Evolutionary conservation across 805 yeast genomes (phyloP).

Genomic region (Sugiyamaella marilandica): DNA sequence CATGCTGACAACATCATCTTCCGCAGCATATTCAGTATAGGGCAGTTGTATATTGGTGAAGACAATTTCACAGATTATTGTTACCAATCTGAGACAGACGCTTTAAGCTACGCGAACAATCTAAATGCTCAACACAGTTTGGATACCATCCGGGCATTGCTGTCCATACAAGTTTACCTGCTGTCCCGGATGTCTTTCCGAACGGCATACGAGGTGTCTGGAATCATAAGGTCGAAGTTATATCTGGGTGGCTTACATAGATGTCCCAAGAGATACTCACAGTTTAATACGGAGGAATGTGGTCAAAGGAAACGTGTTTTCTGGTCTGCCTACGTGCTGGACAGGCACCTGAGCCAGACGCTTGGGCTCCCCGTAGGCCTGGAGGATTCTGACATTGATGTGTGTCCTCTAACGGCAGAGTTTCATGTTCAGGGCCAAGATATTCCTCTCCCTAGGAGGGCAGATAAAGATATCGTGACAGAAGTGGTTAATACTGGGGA

Average conservation of each 20-base stretch:
- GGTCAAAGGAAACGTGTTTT: slow-evolving; percentile 2
- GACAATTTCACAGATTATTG: background rate
- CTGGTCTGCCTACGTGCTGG: slow-evolving; percentile 7
- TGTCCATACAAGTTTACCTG: slow-evolving; percentile 3
- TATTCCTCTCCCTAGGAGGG: background rate
- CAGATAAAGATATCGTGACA: background rate
- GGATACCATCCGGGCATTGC: background rate
- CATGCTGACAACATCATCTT: background rate
- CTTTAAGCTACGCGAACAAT: background rate
- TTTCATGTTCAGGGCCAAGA: slow-evolving; percentile 2
- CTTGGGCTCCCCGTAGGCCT: slow-evolving; percentile 4
- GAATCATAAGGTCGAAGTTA: slow-evolving; percentile 4
- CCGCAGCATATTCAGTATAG: background rate
- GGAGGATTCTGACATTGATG: slow-evolving; percentile 8
- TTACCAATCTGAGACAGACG: background rate
- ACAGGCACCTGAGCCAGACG: slow-evolving; percentile 6
- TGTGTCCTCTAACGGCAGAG: slow-evolving; percentile 2
- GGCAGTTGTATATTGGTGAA: slow-evolving; percentile 1
- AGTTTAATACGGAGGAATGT: background rate
- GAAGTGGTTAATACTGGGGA: no score
- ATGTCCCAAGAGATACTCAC: slow-evolving; percentile 7
- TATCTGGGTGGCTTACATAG: slow-evolving; percentile 7
- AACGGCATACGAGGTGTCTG: slow-evolving; percentile 4
- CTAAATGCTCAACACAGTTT: background rate
- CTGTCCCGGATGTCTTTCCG: slow-evolving; percentile 3